phyloP scores from a whole-genome alignment of 352 stramenopile species.

The Phytophthora sp. region DNA sequence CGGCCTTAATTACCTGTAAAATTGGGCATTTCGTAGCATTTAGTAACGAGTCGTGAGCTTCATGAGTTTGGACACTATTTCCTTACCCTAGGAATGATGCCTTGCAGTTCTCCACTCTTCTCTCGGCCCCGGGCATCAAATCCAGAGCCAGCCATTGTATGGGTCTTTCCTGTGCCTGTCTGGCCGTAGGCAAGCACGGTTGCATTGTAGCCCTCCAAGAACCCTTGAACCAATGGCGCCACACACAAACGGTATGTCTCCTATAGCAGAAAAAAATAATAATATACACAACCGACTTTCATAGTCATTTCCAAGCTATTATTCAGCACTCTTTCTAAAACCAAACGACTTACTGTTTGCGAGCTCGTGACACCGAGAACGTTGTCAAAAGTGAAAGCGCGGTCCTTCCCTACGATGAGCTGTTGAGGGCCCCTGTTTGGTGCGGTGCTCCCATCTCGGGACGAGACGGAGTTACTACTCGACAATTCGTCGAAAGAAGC shows the following conservation, averaged over 20 bases:
- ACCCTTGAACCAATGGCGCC: slow-evolving; percentile 71
- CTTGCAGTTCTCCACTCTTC: slow-evolving; percentile 63
- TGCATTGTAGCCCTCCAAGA: slow-evolving; percentile 85
- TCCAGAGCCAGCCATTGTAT: slow-evolving; percentile 91
- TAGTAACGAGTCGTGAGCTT: background rate
- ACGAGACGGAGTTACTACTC: slow-evolving; percentile 26
- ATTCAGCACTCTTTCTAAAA: background rate
- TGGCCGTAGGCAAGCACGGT: slow-evolving; percentile 87
- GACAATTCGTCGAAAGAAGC: slow-evolving; percentile 55
- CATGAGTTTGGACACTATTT: background rate
- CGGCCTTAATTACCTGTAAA: slow-evolving; percentile 62
- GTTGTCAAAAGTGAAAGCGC: slow-evolving; percentile 91
- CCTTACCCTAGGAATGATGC: slow-evolving; percentile 88
- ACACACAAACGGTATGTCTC: slow-evolving; percentile 79
- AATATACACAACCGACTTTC: no score
- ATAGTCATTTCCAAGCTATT: background rate
- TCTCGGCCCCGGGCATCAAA: slow-evolving; percentile 59
- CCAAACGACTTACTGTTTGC: slow-evolving; percentile 52
- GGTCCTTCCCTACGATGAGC: slow-evolving; percentile 84
- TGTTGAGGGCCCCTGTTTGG: slow-evolving; percentile 48
- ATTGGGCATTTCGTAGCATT: slow-evolving; percentile 3
- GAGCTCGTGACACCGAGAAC: slow-evolving; percentile 77
- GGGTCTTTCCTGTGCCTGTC: slow-evolving; percentile 94
- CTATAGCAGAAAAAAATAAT: slow-evolving; percentile 26
- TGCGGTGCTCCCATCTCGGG: slow-evolving; percentile 6